These are phyloP conservation scores for Nannochloropsis salina DNA, from an alignment of 108 stramenopile species.

Conservation along the genomic window DNA sequence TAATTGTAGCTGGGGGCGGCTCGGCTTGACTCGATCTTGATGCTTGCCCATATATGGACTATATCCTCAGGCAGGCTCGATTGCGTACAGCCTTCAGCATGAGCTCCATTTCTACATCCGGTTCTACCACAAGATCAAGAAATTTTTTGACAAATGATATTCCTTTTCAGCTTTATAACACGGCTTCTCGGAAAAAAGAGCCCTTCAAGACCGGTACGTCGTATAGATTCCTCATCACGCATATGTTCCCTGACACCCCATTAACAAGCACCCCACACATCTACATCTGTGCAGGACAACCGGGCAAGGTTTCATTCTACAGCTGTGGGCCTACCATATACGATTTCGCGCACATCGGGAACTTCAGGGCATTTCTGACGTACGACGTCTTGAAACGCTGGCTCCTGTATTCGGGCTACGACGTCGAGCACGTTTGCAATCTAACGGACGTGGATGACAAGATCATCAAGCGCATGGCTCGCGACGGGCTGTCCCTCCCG, in stretches of 20 bases:
- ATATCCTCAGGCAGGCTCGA: no score
- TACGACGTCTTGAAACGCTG: slow-evolving; percentile 85
- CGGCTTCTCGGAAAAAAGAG: not conserved
- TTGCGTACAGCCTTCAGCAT: no score
- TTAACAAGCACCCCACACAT: not conserved
- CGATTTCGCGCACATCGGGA: slow-evolving; percentile 91
- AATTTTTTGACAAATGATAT: not conserved
- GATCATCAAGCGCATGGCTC: slow-evolving; percentile 66
- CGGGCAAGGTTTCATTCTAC: slow-evolving; percentile 57
- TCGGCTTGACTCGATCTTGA: no score
- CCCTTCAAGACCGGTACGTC: slow-evolving; percentile 17
- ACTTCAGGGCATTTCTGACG: slow-evolving; percentile 91
- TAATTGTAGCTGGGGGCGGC: no score
- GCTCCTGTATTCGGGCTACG: slow-evolving; percentile 53
- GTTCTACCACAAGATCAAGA: not conserved
- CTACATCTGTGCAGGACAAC: not conserved
- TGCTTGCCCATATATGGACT: no score
- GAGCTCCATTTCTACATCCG: no score
- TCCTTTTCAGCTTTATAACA: slow-evolving; percentile 20
- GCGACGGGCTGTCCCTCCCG: slow-evolving; percentile 32
- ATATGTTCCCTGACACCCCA: not conserved
- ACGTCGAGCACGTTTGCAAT: slow-evolving; percentile 80
- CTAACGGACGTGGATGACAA: slow-evolving; percentile 99
- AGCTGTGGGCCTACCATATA: slow-evolving; percentile 98
- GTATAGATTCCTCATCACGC: not conserved